These are phyloP conservation scores for Inga oerstediana DNA, from an alignment of 306 rosid species.

Conservation along the genomic window DNA sequence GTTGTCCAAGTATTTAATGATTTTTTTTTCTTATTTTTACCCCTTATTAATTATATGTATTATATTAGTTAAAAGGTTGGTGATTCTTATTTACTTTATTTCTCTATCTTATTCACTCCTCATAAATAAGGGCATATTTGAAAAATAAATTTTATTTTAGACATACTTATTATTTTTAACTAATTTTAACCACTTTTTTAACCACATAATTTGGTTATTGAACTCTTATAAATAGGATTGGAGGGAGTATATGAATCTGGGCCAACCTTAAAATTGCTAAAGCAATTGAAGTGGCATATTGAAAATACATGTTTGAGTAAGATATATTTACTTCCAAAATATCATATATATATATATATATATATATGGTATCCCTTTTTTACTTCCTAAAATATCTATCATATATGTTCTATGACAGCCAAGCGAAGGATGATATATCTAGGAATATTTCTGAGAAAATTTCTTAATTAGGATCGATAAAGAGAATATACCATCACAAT, in stretches of 20 bases:
- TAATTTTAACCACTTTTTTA: too few species aligned
- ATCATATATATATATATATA: too few species aligned
- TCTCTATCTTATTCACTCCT: too few species aligned
- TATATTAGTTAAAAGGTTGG: too few species aligned
- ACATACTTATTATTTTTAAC: neutral
- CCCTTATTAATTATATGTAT: too few species aligned
- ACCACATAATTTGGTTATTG: too few species aligned
- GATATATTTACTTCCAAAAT: neutral
- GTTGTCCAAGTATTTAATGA: too few species aligned
- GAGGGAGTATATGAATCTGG: neutral
- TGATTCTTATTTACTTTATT: too few species aligned
- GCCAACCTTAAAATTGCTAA: neutral
- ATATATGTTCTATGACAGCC: neutral
- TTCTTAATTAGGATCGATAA: neutral
- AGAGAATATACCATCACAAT: neutral
- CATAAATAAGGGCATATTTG: too few species aligned
- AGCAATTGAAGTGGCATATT: neutral
- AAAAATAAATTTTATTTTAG: too few species aligned
- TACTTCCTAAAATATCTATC: neutral
- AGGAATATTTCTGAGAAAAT: neutral
- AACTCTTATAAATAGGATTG: too few species aligned
- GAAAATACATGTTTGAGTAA: neutral
- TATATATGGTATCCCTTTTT: neutral
- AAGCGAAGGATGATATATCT: neutral
- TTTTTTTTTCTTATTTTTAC: too few species aligned